Conservation (phyloP, 2,329 filamentous ascomycete genomes). For the Albophoma yamanashiensis region DNA sequence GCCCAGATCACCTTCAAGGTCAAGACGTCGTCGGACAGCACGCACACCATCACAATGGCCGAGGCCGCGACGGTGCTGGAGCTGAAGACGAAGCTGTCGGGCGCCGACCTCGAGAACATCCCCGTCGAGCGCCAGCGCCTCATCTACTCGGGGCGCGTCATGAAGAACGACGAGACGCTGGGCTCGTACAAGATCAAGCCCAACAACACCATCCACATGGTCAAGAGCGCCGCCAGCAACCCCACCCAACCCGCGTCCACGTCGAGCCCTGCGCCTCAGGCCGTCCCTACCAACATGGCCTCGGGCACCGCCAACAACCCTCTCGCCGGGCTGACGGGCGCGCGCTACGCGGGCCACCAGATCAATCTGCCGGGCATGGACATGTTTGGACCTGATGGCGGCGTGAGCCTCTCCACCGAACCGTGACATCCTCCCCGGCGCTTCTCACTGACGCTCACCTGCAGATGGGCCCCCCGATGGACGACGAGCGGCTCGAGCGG, state of each 20-base stretch:
- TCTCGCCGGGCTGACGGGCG: conserved; percentile 81
- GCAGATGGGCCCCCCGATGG: conserved; percentile 82
- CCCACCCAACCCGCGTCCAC: conserved; percentile 32
- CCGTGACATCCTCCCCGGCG: not conserved
- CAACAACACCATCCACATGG: conserved; percentile 90
- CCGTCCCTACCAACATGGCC: conserved; percentile 64
- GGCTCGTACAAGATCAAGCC: conserved; percentile 88
- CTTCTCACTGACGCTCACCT: conserved; percentile 10
- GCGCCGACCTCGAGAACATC: conserved; percentile 73
- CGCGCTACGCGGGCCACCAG: conserved; percentile 78
- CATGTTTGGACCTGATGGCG: conserved; percentile 88
- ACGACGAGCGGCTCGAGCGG: conserved; percentile 68
- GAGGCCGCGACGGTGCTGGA: conserved; percentile 69
- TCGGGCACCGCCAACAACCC: conserved; percentile 81
- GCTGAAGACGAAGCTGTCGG: conserved; percentile 80
- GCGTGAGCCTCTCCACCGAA: conserved; percentile 48
- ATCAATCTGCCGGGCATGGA: conserved; percentile 78
- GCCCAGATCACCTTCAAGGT: conserved; percentile 88
- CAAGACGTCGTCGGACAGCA: conserved; percentile 88
- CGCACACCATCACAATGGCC: conserved; percentile 72
- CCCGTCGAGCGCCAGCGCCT: conserved; percentile 82
- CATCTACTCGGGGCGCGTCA: conserved; percentile 93
- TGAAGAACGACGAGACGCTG: conserved; percentile 88
- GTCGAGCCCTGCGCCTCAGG: conserved; percentile 29
- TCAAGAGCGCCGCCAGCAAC: conserved; percentile 93